These are phyloP conservation scores for Colletotrichum cereale DNA, from an alignment of 2,329 filamentous ascomycete species.

Conservation along the genomic window DNA sequence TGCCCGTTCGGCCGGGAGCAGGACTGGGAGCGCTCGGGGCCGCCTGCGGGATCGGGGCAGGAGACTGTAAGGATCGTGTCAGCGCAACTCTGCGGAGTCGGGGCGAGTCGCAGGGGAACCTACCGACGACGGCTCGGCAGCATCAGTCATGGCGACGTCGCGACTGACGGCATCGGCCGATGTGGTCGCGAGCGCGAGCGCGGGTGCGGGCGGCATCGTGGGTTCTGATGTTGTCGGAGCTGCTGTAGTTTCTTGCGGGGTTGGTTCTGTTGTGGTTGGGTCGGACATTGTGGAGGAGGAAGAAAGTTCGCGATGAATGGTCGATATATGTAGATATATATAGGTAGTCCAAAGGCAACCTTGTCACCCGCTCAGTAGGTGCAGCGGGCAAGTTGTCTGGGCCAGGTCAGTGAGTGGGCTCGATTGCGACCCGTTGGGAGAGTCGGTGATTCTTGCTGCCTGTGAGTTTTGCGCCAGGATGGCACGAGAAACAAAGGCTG, in stretches of 20 bases:
- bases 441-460: conserved; percentile 8
- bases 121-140: conserved; percentile 57
- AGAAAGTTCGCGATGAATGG: background rate
- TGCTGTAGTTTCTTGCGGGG: conserved; percentile 42
- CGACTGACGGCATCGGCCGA: conserved; percentile 18
- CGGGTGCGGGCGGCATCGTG: conserved; percentile 19
- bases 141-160: conserved; percentile 61
- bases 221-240: conserved; percentile 26
- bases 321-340: background rate
- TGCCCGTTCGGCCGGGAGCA: conserved; percentile 60
- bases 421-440: background rate
- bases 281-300: conserved; percentile 32
- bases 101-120: conserved; percentile 27
- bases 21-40: conserved; percentile 54
- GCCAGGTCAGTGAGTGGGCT: background rate
- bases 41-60: conserved; percentile 51
- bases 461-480: conserved; percentile 7
- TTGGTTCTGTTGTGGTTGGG: conserved; percentile 22
- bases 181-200: conserved; percentile 2
- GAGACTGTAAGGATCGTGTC: conserved; percentile 50
- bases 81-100: background rate
- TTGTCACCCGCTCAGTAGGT: conserved; percentile 1
- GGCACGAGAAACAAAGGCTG: conserved; percentile 1
- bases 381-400: background rate
- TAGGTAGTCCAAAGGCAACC: background rate